Base-by-base conservation (phyloP, 495 filamentous ascomycete genomes). In the Aspergillus indologenus region DNA sequence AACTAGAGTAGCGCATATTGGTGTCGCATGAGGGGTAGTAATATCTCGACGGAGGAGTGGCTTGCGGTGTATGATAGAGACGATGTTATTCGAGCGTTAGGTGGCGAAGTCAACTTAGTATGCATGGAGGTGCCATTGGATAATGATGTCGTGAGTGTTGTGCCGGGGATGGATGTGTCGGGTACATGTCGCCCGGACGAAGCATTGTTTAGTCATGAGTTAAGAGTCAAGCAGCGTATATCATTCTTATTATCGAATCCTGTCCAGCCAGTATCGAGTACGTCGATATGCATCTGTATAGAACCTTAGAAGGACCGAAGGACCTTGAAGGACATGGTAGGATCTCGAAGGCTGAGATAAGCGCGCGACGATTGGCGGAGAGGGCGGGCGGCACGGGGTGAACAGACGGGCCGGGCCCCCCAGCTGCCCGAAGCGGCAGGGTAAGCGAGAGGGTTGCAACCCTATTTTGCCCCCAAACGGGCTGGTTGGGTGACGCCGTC, bases 391-490 rank as follows among this genome's bases (percentile, higher is more conserved):
- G 20, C 57, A 50, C 42, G 55, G 57, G 54, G 47, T 45, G 49
- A 31, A 42, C 22, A 14, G 15, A 18, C 34, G 42, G 58, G 24
- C 21, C 49, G 44, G 31, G 61, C 51, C 54, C 34, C 34, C 61
- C 48, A 48, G 58, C 48, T 60, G 53, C 29, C 61, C 65, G 54
- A 65, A 68, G 54, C n/a, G 62, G 66, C 44, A 56, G 65, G 47
- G 34, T 71, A 70, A 79, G 74, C 73, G 74, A 79, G 74, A 79
- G 76, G 74, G 73, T 66, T 73, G 62, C 61, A 74, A 68, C 73
- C 74, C 72, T 74, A 76, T 51, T 34, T 40, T 23, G 59, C 64
- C 56, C 64, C 70, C 69, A 70, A 71, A 68, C 64, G 63, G 70
- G 69, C 58, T 57, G 45, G 50, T 24, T 59, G 65, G 65, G 54